Conservation (phyloP, 345 rosid genomes). For the Corchorus capsularis region DNA sequence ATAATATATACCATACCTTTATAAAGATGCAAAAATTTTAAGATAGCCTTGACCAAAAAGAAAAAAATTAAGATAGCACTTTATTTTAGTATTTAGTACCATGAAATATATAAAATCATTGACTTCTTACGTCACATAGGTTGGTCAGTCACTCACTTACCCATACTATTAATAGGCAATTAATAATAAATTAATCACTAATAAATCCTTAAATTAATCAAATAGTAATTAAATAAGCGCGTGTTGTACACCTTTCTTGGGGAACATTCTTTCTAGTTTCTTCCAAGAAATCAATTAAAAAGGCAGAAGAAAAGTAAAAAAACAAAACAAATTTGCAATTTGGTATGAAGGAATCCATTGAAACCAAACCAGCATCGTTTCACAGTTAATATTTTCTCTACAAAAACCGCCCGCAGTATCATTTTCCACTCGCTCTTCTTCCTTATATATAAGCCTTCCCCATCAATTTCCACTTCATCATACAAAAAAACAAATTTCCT, state of each 20-base stretch:
- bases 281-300: background rate
- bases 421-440: background rate
- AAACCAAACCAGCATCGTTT: background rate
- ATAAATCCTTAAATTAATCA: background rate
- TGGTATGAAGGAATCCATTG: background rate
- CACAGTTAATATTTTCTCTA: background rate
- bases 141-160: background rate
- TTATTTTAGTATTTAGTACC: too few species aligned
- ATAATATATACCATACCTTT: too few species aligned
- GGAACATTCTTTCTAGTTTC: background rate
- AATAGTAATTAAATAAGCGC: background rate
- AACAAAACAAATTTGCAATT: background rate
- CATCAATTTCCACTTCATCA: background rate
- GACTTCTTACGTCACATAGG: too few species aligned
- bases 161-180: background rate
- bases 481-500: background rate
- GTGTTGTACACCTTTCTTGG: background rate
- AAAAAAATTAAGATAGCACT: too few species aligned
- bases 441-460: background rate
- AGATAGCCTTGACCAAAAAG: too few species aligned
- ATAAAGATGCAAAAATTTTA: too few species aligned
- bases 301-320: background rate
- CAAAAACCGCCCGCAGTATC: conserved; percentile 14
- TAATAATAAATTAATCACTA: background rate
- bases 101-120: too few species aligned